Evolutionary conservation across 2,329 filamentous ascomycete species (phyloP), one percentile per base, ranked within the genome.

Genomic region (Balansia obtecta): DNA sequence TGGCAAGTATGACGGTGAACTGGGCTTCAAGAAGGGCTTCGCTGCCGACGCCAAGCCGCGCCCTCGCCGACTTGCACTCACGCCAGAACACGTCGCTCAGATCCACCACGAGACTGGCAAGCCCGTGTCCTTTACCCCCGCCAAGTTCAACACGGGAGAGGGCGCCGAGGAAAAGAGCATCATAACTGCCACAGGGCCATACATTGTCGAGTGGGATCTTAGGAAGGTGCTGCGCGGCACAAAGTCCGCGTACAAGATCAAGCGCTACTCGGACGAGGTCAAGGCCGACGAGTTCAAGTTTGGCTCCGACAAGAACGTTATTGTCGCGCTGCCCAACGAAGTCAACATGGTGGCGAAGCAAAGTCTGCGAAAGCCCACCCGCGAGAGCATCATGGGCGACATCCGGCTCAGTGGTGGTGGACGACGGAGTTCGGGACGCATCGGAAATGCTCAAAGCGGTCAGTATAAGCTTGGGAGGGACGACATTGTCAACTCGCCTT

Each of bases 201-300:
- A 95, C 70, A 93, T 98, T 57, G 80, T 98, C 46, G 94, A 95
- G 46, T 98, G 93, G 93, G 91, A 83, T 63, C 68, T 98, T 66
- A 93, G 89, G 76, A 95, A 95, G 73, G 78, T 97, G 1, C 68
- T 96, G 13, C 76, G 76, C 20, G 88, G 87, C 48, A 79, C 78
- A 56, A 93, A 90, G 68, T 86, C 93, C 53, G 85, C 91, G 0
- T 98, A 98, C 71, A 86, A 83, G 58, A 97, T 98, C 75, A 96
- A 97, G 75, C 85, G 93, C 15, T 98, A 98, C 64, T 78, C 82
- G 1, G 93, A 98, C 61, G 86, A 95, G 55, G 89, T 98, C 63
- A 96, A 94, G 75, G 93, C 93, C 4, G 93, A 98, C 66, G 95
- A 98, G 66, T 98, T 98, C 81, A 89, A 93, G 61, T 98, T 89